Percentiles rank a stretch among this genome's conserved stretches.
Evolutionary conservation across 345 rosid genomes (phyloP).

Genomic region (Aegle marmelos): DNA sequence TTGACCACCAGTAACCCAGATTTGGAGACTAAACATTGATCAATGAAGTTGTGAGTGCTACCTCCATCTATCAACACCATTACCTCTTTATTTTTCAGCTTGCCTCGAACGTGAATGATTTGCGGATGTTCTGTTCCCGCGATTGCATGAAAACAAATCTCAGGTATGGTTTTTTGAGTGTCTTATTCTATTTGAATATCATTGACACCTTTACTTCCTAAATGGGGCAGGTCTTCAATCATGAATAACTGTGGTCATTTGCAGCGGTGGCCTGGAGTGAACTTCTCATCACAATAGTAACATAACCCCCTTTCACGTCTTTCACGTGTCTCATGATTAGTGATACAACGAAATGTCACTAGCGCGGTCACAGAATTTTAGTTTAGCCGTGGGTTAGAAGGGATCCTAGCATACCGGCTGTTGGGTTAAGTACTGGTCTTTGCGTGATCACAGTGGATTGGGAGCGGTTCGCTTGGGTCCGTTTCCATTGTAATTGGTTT

Average conservation of each 20-base stretch:
- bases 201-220: no score
- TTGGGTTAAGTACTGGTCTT: not conserved
- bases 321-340: not conserved
- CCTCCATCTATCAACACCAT: not conserved
- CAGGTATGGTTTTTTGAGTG: not conserved
- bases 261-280: not conserved
- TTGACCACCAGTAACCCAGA: not conserved
- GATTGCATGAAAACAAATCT: not conserved
- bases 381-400: not conserved
- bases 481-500: not conserved
- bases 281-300: not conserved
- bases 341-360: not conserved
- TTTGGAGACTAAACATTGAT: not conserved
- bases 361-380: accelerated
- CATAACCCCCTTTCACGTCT: not conserved
- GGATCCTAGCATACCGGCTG: not conserved
- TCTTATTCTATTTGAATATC: no score
- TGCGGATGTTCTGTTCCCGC: not conserved
- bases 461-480: not conserved
- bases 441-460: not conserved
- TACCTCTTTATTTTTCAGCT: not conserved
- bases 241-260: not conserved
- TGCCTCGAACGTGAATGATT: not conserved
- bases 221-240: not conserved
- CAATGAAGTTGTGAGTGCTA: not conserved